Evolutionary conservation across 768 basidiomycete species (phyloP), one percentile per base, ranked within the genome.

Genomic region (Macrolepiota dolichaula): DNA sequence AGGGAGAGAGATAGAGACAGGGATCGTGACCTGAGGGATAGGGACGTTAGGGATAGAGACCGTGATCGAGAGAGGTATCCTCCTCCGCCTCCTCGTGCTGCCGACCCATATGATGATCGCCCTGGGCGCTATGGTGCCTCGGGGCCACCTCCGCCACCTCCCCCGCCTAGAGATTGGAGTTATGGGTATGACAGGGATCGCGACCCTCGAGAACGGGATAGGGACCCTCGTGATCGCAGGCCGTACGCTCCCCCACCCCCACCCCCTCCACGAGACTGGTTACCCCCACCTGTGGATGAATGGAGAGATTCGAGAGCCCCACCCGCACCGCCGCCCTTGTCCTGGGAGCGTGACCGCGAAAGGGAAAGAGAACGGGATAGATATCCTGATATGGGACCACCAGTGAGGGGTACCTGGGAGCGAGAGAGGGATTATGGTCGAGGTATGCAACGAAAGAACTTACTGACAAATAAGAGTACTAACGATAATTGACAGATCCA

Each of bases 201-300:
- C 44, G 29, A 32, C 7, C 29, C 29, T 7, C 29, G 29, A 32
- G 29, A 32, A 3, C 29, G 29, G 7, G 29, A 32, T 7, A 32
- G 29, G 29, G 29, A 32, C 7, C 29, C 29, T 32, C 29, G 29
- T 32, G 59, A 59, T 19, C 53, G 61, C 37, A 76, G 73, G 59
- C 78, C 77, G 36, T 75, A 76, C 12, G 68, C 57, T 2, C 68
- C 68, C 0, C 67, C 67, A 2, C 62, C n/a, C n/a, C n/a, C 64
- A 40, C 29, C 72, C 72, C 67, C 70, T 0, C 68, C 72, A 35
- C 66, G 68, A 54, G 65, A 72, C 6, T 81, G 80, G 79, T 77
- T 76, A 6, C 51, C 40, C 12, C 47, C 52, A 15, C 58, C 25
- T 24, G 36, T 49, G 3, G 42, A 49, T 51, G 42, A 62, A 2